phyloP scores from a whole-genome alignment of 345 rosid genomes.

The Dipteronia sinensis region DNA sequence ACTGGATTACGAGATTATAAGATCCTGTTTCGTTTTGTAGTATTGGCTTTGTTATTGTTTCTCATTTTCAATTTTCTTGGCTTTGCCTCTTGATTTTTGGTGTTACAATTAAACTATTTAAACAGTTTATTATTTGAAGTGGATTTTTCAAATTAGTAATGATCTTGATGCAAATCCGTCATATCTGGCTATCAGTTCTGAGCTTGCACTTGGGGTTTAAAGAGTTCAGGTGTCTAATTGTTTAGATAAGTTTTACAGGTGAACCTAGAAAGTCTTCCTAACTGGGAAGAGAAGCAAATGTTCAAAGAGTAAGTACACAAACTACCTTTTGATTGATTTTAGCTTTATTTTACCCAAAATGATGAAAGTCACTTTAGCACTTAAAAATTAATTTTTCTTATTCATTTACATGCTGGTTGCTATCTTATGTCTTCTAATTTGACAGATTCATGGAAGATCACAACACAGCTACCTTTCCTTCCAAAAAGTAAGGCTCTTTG shows the following conservation, averaged over 20 bases:
- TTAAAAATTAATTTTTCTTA: neutral
- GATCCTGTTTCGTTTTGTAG: neutral
- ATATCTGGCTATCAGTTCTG: neutral
- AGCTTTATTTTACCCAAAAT: neutral
- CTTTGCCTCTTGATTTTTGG: neutral
- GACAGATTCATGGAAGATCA: slow-evolving; percentile 98
- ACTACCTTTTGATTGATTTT: slow-evolving; percentile 2
- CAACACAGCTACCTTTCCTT: slow-evolving; percentile 94
- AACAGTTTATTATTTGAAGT: neutral
- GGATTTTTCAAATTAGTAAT: neutral
- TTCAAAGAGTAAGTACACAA: slow-evolving; percentile 67
- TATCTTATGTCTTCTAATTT: slow-evolving; percentile 14
- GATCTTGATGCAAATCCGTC: neutral
- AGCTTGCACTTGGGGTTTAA: neutral
- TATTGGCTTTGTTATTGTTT: neutral
- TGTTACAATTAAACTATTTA: neutral
- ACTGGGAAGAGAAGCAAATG: slow-evolving; percentile 99
- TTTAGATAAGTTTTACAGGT: slow-evolving; percentile 45
- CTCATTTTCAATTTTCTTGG: neutral
- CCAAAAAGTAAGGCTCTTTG: slow-evolving; percentile 75
- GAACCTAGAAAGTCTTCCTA: slow-evolving; percentile 85
- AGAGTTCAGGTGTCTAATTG: slow-evolving; percentile 10
- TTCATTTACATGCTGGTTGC: neutral
- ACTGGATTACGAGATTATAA: neutral
- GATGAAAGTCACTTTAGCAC: neutral